These are phyloP conservation scores for Anisodus acutangulus DNA, from an alignment of 257 asterid species.

Conservation along the genomic window DNA sequence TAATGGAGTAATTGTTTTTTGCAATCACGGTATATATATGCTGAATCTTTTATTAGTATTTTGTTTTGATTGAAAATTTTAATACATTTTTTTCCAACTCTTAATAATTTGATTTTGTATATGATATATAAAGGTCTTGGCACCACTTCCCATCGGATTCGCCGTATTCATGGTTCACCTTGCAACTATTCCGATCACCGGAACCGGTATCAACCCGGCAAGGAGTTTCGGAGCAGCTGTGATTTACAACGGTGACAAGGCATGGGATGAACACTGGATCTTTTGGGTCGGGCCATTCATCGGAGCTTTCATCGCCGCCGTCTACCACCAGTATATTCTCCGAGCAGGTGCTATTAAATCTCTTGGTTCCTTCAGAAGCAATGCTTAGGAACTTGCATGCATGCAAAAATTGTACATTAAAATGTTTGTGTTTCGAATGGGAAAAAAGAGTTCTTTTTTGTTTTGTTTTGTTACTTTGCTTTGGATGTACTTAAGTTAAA, in stretches of 20 bases:
- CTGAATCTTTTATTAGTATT: too few species aligned
- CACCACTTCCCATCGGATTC: slow-evolving; percentile 83
- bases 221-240: slow-evolving; percentile 84
- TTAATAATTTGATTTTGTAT: neutral
- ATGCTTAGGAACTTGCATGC: slow-evolving; percentile 31
- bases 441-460: neutral
- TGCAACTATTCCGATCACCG: slow-evolving; percentile 81
- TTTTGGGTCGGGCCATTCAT: slow-evolving; percentile 84
- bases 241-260: slow-evolving; percentile 53
- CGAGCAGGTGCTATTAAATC: slow-evolving; percentile 68
- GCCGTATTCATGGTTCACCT: slow-evolving; percentile 86
- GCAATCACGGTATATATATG: too few species aligned
- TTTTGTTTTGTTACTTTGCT: neutral
- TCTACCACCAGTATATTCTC: slow-evolving; percentile 66
- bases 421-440: slow-evolving; percentile 20
- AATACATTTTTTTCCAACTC: neutral
- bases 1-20: too few species aligned
- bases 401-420: slow-evolving; percentile 31
- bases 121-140: slow-evolving; percentile 56
- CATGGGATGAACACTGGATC: slow-evolving; percentile 80
- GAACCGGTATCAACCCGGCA: slow-evolving; percentile 83
- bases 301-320: slow-evolving; percentile 75
- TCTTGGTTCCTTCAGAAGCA: slow-evolving; percentile 79
- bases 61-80: too few species aligned
- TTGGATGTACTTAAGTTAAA: slow-evolving; percentile 11